A percentile compares a stretch with the other conserved stretches of the same genome.
Conservation (phyloP, 2,329 filamentous ascomycete species). For the Fusarium chaquense region DNA sequence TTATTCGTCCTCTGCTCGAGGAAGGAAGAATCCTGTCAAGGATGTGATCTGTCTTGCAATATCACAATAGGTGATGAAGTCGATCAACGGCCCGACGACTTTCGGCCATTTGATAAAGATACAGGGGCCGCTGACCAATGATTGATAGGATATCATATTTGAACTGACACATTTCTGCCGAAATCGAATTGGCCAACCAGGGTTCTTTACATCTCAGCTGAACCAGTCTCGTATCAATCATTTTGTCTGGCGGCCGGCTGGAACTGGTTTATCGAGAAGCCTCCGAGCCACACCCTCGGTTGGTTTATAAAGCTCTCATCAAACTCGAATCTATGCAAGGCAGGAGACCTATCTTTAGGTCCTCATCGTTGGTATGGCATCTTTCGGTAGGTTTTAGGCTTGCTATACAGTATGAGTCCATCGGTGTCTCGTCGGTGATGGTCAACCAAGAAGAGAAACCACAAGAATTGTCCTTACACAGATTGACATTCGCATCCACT, state of each 20-base stretch:
- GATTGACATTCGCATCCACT: background rate
- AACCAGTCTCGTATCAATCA: slow-evolving; percentile 2
- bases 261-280: slow-evolving; percentile 13
- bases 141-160: slow-evolving; percentile 9
- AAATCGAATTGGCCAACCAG: slow-evolving; percentile 8
- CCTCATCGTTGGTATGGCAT: background rate
- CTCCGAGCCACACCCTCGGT: slow-evolving; percentile 11
- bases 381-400: background rate
- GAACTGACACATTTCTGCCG: slow-evolving; percentile 4
- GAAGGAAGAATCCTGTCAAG: background rate
- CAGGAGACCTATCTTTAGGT: background rate
- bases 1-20: background rate
- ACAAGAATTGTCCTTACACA: background rate
- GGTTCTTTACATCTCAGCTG: background rate
- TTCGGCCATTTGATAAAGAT: background rate
- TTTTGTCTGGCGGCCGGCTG: slow-evolving; percentile 12
- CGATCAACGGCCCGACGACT: background rate
- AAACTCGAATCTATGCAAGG: background rate
- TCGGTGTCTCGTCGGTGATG: background rate
- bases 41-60: background rate
- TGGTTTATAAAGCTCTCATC: background rate
- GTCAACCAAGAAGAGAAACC: background rate
- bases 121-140: background rate
- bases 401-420: background rate
- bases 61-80: background rate